Evolutionary conservation across 2,329 filamentous ascomycete genomes (phyloP).

Genomic region (Amylocarpus encephaloides): DNA sequence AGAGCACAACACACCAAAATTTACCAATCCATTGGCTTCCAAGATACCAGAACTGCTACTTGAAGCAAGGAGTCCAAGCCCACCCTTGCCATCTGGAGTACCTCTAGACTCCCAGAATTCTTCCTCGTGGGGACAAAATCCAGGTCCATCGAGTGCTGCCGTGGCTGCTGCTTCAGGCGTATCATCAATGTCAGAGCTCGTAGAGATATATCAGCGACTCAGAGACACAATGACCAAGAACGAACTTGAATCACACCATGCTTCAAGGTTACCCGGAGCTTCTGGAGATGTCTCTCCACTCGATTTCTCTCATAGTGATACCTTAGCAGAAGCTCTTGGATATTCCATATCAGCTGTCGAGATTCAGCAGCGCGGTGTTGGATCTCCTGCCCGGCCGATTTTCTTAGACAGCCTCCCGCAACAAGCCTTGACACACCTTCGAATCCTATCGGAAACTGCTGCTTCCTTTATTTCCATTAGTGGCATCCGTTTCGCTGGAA

Average conservation of each 20-base stretch:
- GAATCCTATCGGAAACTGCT: slow-evolving; percentile 82
- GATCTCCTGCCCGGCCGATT: slow-evolving; percentile 65
- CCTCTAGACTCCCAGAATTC: slow-evolving; percentile 24
- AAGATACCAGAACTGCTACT: slow-evolving; percentile 27
- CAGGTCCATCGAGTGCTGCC: slow-evolving; percentile 34
- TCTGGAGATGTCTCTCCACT: slow-evolving; percentile 26
- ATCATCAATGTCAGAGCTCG: slow-evolving; percentile 46
- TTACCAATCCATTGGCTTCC: slow-evolving; percentile 18
- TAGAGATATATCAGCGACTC: slow-evolving; percentile 54
- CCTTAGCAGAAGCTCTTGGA: slow-evolving; percentile 62
- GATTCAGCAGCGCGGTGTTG: slow-evolving; percentile 83
- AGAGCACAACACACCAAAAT: slow-evolving; percentile 22
- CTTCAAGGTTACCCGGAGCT: slow-evolving; percentile 1
- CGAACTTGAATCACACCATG: slow-evolving; percentile 39
- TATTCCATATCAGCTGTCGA: slow-evolving; percentile 84
- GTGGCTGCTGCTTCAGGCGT: slow-evolving; percentile 36
- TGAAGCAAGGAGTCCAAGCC: slow-evolving; percentile 24
- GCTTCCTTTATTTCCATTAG: slow-evolving; percentile 78
- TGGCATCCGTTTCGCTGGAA: slow-evolving; percentile 53
- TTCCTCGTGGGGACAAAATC: slow-evolving; percentile 24
- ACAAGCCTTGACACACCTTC: slow-evolving; percentile 76
- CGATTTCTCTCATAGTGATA: slow-evolving; percentile 49
- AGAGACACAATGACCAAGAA: slow-evolving; percentile 53
- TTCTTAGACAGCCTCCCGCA: slow-evolving; percentile 80
- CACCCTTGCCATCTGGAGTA: slow-evolving; percentile 7